Evolutionary conservation across 2,329 filamentous ascomycete genomes (phyloP), one percentile per base, ranked within the genome.

Genomic region (Pseudogymnoascus pannorum): DNA sequence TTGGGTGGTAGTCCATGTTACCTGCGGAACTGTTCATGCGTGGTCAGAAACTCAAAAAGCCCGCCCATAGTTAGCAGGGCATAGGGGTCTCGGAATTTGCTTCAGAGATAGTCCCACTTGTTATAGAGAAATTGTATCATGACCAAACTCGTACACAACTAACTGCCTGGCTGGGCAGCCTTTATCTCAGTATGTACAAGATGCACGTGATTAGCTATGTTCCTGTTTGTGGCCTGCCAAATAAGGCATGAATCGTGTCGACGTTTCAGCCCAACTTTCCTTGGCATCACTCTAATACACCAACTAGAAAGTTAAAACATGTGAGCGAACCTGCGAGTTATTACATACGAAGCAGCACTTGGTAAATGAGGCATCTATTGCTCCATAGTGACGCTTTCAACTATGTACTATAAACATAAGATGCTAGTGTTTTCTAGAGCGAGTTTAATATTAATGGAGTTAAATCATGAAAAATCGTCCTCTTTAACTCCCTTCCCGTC

Each of bases 11-110:
- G 18, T 22, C 29, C 36, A 24, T 16, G 72, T 59, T 71, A 85
- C 83, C 77, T 83, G 68, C 80, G 76, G 61, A 89, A 89, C 64
- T 84, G 81, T 51, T 87, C 84, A 66, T 85, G 78, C 40, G 81
- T 73, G 59, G 84, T 73, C 61, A 89, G 80, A 70, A 83, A 92
- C 59, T 85, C 79, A 51, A 91, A 79, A 61, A 93, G 84, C 69
- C 88, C 84, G 68, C 81, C 81, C 86, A 87, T 88, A 65, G 65
- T 77, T 68, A 51, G 51, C 51, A 36, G n/a, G 16, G 48, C 48
- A 31, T 8, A 31, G n/a, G 42, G 48, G 26, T 54, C 48, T 31
- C 48, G 5, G 16, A 31, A 31, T 54, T 54, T 54, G 11, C 24
- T 54, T 54, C 48, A 12, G n/a, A 54, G 48, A 54, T 54, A 33